Percentiles rank a stretch among this genome's conserved stretches.
phyloP scores from a whole-genome alignment of 176 grass and related monocot genomes.

The Saccharum officinarum region DNA sequence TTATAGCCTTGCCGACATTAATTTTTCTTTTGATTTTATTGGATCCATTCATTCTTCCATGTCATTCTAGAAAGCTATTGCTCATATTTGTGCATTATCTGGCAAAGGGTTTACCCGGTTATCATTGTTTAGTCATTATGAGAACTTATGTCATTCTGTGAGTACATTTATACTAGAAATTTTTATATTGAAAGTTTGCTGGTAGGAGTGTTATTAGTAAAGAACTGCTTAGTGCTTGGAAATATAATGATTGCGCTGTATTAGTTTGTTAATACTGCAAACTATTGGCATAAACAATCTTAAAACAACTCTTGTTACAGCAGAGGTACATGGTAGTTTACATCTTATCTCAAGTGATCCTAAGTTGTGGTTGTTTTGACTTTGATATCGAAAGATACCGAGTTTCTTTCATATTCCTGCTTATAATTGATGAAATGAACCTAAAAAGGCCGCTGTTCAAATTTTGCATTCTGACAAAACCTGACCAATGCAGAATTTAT shows the following conservation, averaged over 20 bases:
- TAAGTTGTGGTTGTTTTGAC: neutral
- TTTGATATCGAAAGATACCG: neutral
- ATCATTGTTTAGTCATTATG: slow-evolving; percentile 3
- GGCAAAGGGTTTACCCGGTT: neutral
- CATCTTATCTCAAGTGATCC: neutral
- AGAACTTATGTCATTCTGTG: neutral
- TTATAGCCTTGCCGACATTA: neutral
- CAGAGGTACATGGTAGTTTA: neutral
- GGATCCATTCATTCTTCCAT: neutral
- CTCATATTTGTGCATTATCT: neutral
- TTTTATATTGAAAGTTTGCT: neutral
- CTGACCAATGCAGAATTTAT: slow-evolving; percentile 59
- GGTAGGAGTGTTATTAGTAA: neutral
- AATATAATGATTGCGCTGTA: neutral
- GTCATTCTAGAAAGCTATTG: neutral
- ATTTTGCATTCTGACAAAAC: neutral
- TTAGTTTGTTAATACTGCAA: neutral
- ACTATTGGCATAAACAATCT: neutral
- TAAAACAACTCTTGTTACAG: neutral
- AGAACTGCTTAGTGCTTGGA: neutral
- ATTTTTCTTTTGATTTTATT: neutral
- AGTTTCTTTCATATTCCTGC: neutral
- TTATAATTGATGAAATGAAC: neutral
- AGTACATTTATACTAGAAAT: neutral
- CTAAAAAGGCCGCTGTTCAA: slow-evolving; percentile 15